phyloP scores from a whole-genome alignment of 2,329 filamentous ascomycete genomes.

The Fusarium avenaceum region DNA sequence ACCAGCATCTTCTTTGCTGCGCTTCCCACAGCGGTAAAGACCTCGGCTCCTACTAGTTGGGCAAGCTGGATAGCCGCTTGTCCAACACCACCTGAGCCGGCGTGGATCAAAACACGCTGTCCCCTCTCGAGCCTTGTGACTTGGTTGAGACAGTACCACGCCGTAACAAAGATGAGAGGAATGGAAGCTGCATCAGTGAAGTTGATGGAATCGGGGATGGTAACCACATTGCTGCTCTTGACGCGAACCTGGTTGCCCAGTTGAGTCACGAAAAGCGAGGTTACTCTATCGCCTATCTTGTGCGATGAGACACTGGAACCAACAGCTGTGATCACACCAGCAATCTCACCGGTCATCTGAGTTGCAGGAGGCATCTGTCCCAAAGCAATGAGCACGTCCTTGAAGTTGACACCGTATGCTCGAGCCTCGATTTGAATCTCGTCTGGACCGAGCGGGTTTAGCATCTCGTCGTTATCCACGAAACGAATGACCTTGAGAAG shows the following conservation, averaged over 20 bases:
- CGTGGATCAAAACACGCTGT: slow-evolving; percentile 9
- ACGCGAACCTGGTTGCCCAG: slow-evolving; percentile 11
- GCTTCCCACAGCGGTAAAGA: slow-evolving; percentile 5
- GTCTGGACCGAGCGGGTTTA: background rate
- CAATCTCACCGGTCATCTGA: slow-evolving; percentile 4
- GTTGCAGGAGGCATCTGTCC: slow-evolving; percentile 12
- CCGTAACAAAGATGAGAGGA: slow-evolving; percentile 12
- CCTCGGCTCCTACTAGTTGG: background rate
- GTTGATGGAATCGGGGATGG: slow-evolving; percentile 2
- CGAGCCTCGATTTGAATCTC: slow-evolving; percentile 13
- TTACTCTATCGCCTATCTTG: slow-evolving; percentile 4
- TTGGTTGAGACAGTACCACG: slow-evolving; percentile 8
- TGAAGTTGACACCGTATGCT: slow-evolving; percentile 11
- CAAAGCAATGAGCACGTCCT: slow-evolving; percentile 13
- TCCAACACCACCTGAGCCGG: slow-evolving; percentile 9
- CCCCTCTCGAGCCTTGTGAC: slow-evolving; percentile 4
- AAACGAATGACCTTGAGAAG: slow-evolving; percentile 15
- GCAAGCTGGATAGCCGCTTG: slow-evolving; percentile 11
- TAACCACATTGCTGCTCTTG: background rate
- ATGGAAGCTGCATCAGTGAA: slow-evolving; percentile 16
- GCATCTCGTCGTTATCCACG: background rate
- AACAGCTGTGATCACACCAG: slow-evolving; percentile 3
- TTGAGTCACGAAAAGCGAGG: background rate
- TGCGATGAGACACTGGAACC: slow-evolving; percentile 1
- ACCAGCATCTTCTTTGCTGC: slow-evolving; percentile 1